phyloP scores from a whole-genome alignment of 148 eudicot genomes.

The Beta vulgaris region DNA sequence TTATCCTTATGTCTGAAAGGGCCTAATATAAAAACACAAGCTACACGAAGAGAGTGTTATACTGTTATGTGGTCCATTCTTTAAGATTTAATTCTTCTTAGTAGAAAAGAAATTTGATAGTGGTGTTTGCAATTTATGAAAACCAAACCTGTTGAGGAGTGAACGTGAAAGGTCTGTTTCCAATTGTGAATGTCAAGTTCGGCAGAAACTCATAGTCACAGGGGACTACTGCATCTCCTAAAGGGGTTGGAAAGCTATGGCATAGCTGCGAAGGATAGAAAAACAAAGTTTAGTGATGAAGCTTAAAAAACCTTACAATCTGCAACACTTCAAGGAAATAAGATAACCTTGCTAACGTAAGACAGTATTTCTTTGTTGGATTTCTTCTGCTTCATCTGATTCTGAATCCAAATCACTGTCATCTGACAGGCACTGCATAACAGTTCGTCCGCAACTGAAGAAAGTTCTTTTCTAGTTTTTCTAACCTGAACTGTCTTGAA shows the following conservation, averaged over 20 bases:
- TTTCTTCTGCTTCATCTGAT: constrained; percentile 46
- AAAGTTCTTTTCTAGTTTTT: constrained; percentile 29
- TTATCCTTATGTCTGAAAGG: too few relatives aligned
- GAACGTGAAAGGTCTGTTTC: constrained; percentile 25
- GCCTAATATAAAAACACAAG: too few relatives aligned
- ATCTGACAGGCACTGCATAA: constrained; percentile 67
- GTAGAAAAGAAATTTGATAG: too few relatives aligned
- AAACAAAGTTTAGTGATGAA: background rate
- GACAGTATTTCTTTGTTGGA: constrained; percentile 50
- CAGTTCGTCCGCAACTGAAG: constrained; percentile 25
- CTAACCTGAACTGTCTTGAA: constrained; percentile 49
- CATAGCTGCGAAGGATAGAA: constrained; percentile 26
- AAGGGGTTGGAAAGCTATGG: constrained; percentile 23
- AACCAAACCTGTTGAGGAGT: constrained; percentile 33
- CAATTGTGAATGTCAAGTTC: constrained; percentile 29
- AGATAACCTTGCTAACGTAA: constrained; percentile 62
- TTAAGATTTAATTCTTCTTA: too few relatives aligned
- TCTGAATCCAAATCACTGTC: constrained; percentile 70
- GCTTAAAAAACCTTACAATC: background rate
- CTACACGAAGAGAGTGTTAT: too few relatives aligned
- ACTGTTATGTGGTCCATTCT: too few relatives aligned
- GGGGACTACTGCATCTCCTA: constrained; percentile 19
- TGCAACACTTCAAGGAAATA: background rate
- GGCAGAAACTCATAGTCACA: constrained; percentile 26
- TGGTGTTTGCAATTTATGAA: too few relatives aligned